Evolutionary conservation across 2,329 filamentous ascomycete genomes (phyloP).

Genomic region (Xenoacremonium recifei): DNA sequence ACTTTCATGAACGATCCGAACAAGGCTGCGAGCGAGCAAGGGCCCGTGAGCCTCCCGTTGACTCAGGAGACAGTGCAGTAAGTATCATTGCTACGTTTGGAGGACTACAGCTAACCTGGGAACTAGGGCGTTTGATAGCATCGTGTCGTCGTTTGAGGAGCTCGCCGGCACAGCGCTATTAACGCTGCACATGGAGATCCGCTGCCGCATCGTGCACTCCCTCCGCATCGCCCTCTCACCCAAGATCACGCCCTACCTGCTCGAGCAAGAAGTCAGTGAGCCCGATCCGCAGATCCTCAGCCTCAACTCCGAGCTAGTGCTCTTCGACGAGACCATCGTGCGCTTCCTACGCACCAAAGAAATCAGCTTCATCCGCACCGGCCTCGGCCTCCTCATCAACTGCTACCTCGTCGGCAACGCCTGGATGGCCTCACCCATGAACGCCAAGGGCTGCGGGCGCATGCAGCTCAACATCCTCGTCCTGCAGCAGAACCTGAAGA

Average conservation of each 20-base stretch:
- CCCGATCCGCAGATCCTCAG: constrained; percentile 78
- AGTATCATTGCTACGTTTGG: constrained; percentile 31
- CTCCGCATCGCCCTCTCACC: constrained; percentile 63
- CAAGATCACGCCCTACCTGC: constrained; percentile 59
- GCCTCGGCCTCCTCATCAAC: constrained; percentile 77
- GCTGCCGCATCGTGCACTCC: constrained; percentile 81
- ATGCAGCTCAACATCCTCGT: constrained; percentile 95
- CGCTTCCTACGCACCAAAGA: constrained; percentile 71
- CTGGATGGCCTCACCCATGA: constrained; percentile 75
- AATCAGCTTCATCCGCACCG: constrained; percentile 71
- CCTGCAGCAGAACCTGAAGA: constrained; percentile 94
- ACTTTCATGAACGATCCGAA: constrained; percentile 69
- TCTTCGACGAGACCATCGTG: constrained; percentile 80
- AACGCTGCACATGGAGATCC: constrained; percentile 84
- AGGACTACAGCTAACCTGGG: constrained; percentile 20
- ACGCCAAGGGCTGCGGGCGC: constrained; percentile 75
- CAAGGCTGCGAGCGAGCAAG: constrained; percentile 58
- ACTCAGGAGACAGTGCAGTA: constrained; percentile 81
- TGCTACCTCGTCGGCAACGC: constrained; percentile 73
- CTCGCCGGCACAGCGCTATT: constrained; percentile 77
- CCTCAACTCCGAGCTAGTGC: constrained; percentile 80
- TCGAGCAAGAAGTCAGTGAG: constrained; percentile 71
- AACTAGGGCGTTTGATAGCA: constrained; percentile 76
- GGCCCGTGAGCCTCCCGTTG: constrained; percentile 79
- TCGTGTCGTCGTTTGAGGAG: constrained; percentile 78